phyloP scores from a whole-genome alignment of 345 rosid species.

The Sisymbrium irio region DNA sequence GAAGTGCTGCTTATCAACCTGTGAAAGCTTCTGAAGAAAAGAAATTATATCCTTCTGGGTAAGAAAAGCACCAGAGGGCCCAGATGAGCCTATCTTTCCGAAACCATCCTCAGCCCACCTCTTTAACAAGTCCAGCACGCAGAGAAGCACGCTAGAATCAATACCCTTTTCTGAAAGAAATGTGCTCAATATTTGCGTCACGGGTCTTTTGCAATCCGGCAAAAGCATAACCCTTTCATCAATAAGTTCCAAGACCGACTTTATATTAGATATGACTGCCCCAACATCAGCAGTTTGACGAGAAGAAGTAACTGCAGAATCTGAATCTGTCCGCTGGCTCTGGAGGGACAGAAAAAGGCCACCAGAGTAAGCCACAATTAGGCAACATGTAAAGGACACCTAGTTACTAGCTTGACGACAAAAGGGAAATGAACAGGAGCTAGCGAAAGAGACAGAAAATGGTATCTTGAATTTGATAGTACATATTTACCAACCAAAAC shows the following conservation, averaged over 20 bases:
- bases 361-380: constrained; percentile 11
- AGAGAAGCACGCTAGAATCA: constrained; percentile 86
- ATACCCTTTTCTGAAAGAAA: constrained; percentile 92
- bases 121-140: constrained; percentile 79
- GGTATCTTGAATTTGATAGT: constrained; percentile 8
- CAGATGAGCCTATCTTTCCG: constrained; percentile 57
- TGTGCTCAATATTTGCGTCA: constrained; percentile 68
- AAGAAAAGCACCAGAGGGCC: constrained; percentile 52
- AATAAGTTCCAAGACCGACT: constrained; percentile 78
- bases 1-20: constrained; percentile 82
- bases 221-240: constrained; percentile 85
- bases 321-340: constrained; percentile 88
- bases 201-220: constrained; percentile 77
- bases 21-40: constrained; percentile 84
- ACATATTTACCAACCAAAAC: background rate
- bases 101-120: constrained; percentile 88
- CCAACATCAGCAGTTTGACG: constrained; percentile 84
- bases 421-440: constrained; percentile 5
- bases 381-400: constrained; percentile 12
- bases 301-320: constrained; percentile 83
- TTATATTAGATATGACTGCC: constrained; percentile 69
- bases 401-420: background rate
- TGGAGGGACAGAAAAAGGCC: constrained; percentile 33
- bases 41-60: constrained; percentile 72
- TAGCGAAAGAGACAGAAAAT: constrained; percentile 16